phyloP scores from a whole-genome alignment of 257 asterid genomes.

The Coffea eugenioides region DNA sequence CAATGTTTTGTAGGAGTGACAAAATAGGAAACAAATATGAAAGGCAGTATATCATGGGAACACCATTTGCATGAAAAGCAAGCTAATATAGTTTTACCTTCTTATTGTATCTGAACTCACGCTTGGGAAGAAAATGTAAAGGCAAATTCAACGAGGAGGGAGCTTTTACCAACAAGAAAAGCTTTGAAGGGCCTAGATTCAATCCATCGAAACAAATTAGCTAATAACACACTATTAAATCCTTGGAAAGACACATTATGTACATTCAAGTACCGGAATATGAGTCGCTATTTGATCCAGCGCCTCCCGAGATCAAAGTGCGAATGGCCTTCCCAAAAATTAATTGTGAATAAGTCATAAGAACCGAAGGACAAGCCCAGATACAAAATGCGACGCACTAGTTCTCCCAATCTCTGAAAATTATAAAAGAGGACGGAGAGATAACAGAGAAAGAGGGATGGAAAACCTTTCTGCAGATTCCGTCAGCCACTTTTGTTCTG shows the following conservation, averaged over 20 bases:
- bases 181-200: constrained; percentile 70
- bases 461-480: constrained; percentile 71
- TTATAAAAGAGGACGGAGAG: neutral
- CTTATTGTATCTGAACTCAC: constrained; percentile 63
- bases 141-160: constrained; percentile 65
- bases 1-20: neutral
- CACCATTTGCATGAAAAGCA: too few species aligned
- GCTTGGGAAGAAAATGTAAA: constrained; percentile 88
- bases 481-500: constrained; percentile 59
- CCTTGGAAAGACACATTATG: neutral
- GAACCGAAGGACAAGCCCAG: neutral
- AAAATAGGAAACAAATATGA: neutral
- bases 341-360: neutral
- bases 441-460: neutral
- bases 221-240: neutral
- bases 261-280: constrained; percentile 47
- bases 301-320: constrained; percentile 75
- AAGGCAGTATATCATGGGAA: neutral
- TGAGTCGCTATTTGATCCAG: constrained; percentile 58
- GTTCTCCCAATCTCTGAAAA: neutral
- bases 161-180: constrained; percentile 83
- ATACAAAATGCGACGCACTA: neutral
- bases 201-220: constrained; percentile 7
- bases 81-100: constrained; percentile 49
- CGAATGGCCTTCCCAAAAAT: constrained; percentile 68